Conservation (phyloP, 192 early-diverging fungal species). For the Backusella morwellensis region DNA sequence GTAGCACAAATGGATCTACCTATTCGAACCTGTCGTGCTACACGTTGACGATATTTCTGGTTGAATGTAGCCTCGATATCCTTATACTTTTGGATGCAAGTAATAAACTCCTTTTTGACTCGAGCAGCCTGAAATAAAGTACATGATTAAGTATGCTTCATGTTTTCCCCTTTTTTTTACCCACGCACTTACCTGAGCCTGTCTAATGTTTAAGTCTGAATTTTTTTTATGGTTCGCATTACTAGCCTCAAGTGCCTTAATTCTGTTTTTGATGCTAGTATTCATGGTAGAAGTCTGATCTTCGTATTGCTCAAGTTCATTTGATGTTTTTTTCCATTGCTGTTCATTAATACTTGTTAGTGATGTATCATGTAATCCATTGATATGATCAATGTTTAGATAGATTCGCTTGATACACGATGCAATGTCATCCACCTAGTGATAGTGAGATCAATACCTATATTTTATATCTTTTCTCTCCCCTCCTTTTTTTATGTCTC, state of each 20-base stretch:
- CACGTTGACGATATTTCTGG: constrained; percentile 74
- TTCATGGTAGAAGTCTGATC: constrained; percentile 25
- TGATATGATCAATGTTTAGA: constrained; percentile 16
- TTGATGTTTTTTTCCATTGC: constrained; percentile 9
- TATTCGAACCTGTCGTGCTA: constrained; percentile 79
- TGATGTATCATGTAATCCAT: constrained; percentile 13
- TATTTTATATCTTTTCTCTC: not conserved
- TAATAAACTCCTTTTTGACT: constrained; percentile 55
- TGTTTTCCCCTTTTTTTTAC: not conserved
- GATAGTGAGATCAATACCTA: not conserved
- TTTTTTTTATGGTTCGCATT: constrained; percentile 3
- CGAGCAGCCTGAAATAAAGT: not conserved
- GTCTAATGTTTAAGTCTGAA: constrained; percentile 13
- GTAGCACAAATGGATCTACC: not conserved
- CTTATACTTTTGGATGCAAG: constrained; percentile 69
- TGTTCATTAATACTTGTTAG: constrained; percentile 19
- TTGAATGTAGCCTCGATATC: constrained; percentile 70
- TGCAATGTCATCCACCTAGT: not conserved
- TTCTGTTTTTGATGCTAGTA: constrained; percentile 45
- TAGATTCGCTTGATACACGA: not conserved
- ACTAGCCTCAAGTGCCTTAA: constrained; percentile 33
- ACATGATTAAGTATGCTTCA: not conserved
- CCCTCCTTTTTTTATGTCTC: not conserved
- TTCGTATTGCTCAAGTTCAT: constrained; percentile 15
- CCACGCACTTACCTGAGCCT: constrained; percentile 6